Evolutionary conservation across 345 rosid genomes (phyloP).

Genomic region (Mangifera indica): DNA sequence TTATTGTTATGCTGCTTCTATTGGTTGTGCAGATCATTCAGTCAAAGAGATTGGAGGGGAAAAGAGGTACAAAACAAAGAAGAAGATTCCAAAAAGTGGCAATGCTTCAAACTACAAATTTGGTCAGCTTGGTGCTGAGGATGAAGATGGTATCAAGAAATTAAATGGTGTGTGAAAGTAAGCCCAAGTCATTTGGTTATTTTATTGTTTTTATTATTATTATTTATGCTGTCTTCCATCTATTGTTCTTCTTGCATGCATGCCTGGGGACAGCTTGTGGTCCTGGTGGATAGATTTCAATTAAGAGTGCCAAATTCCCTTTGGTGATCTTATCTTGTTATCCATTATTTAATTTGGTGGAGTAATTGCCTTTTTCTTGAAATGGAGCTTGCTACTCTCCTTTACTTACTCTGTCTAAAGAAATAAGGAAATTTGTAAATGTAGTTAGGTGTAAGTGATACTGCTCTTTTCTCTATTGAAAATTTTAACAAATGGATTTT

Average conservation of each 20-base stretch:
- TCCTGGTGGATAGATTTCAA: not conserved
- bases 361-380: not conserved
- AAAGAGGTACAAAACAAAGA: conserved; percentile 26
- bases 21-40: conserved; percentile 21
- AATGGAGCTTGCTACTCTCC: not conserved
- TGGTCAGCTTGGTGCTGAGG: conserved; percentile 13
- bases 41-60: conserved; percentile 15
- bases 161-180: conserved; percentile 17
- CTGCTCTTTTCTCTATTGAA: not conserved
- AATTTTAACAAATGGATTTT: not conserved
- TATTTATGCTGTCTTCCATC: not conserved
- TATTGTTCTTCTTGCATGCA: not conserved
- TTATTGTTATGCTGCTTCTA: not conserved
- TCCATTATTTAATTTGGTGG: not conserved
- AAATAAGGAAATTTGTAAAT: not conserved
- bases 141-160: conserved; percentile 17
- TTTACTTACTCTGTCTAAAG: not conserved
- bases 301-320: not conserved
- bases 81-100: conserved; percentile 26
- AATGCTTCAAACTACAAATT: conserved; percentile 4
- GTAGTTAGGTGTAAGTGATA: not conserved
- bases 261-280: not conserved
- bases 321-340: not conserved
- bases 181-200: not conserved
- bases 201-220: not conserved